Conservation (phyloP, 176 grass and related monocot species). For the Phoenix dactylifera region DNA sequence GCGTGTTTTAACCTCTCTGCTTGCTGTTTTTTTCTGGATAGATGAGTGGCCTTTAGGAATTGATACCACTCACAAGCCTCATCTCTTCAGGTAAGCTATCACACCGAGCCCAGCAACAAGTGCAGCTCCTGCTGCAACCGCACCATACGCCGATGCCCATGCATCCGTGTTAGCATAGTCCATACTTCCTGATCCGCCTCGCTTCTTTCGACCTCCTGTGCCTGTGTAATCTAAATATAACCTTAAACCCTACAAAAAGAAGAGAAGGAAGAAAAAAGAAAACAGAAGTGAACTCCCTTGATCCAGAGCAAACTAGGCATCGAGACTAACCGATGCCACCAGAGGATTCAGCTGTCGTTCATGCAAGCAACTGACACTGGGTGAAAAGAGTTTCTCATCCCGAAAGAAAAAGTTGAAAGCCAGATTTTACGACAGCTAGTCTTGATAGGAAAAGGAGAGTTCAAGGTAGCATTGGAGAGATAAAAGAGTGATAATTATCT, state of each 20-base stretch:
- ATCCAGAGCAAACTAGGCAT: not conserved
- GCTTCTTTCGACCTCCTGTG: slow-evolving; percentile 16
- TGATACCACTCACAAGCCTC: not conserved
- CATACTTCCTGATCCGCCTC: slow-evolving; percentile 1
- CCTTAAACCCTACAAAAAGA: slow-evolving; percentile 32
- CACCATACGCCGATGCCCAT: slow-evolving; percentile 44
- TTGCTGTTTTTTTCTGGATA: no score
- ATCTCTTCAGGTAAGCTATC: slow-evolving; percentile 52
- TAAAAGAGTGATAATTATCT: no score
- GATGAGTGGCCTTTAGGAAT: no score
- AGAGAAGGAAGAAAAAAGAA: not conserved
- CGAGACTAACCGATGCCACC: no score
- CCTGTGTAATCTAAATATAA: slow-evolving; percentile 61
- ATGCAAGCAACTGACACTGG: no score
- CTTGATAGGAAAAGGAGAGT: no score
- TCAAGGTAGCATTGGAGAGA: no score
- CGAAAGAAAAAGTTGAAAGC: no score
- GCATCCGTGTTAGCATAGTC: slow-evolving; percentile 23
- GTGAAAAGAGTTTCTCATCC: no score
- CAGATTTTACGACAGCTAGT: no score
- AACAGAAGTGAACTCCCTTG: not conserved
- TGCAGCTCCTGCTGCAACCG: slow-evolving; percentile 37
- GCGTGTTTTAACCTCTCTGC: no score
- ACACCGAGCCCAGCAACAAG: slow-evolving; percentile 49
- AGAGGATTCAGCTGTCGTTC: no score